phyloP scores from a whole-genome alignment of 2,329 filamentous ascomycete genomes.

The Colletotrichum liriopes region DNA sequence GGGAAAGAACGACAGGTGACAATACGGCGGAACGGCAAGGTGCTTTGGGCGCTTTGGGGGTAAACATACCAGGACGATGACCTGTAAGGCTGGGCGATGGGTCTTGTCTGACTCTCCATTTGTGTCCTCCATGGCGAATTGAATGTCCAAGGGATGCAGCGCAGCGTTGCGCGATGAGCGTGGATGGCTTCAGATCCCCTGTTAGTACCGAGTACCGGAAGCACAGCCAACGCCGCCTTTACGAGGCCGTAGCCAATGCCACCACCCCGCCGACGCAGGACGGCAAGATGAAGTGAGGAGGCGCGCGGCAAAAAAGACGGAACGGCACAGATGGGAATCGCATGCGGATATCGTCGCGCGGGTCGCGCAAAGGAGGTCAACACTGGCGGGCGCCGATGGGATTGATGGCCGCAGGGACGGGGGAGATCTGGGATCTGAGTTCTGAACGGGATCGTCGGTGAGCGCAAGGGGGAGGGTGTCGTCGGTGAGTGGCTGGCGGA shows the following conservation, averaged over 20 bases:
- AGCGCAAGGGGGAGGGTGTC: slow-evolving; percentile 14
- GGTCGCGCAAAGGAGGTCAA: background rate
- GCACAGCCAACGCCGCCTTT: slow-evolving; percentile 31
- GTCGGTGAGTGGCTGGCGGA: slow-evolving; percentile 26
- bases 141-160: slow-evolving; percentile 6
- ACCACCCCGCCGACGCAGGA: background rate
- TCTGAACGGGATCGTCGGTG: slow-evolving; percentile 12
- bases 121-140: slow-evolving; percentile 29
- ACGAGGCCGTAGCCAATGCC: slow-evolving; percentile 12
- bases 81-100: slow-evolving; percentile 72
- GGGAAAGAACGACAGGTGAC: slow-evolving; percentile 29
- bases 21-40: background rate
- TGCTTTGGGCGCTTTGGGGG: background rate
- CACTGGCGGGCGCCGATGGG: background rate
- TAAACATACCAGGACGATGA: slow-evolving; percentile 80
- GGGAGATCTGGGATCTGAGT: background rate
- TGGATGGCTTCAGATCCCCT: slow-evolving; percentile 7
- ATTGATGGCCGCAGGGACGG: slow-evolving; percentile 14
- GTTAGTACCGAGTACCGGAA: background rate
- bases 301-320: slow-evolving; percentile 1
- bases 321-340: slow-evolving; percentile 20
- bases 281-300: slow-evolving; percentile 16
- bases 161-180: slow-evolving; percentile 3
- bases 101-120: slow-evolving; percentile 34
- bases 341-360: slow-evolving; percentile 4